A percentile compares a stretch with the other conserved stretches of the same genome.
Evolutionary conservation across 2,329 filamentous ascomycete genomes (phyloP).

Genomic region (Coniochaeta prunicola): DNA sequence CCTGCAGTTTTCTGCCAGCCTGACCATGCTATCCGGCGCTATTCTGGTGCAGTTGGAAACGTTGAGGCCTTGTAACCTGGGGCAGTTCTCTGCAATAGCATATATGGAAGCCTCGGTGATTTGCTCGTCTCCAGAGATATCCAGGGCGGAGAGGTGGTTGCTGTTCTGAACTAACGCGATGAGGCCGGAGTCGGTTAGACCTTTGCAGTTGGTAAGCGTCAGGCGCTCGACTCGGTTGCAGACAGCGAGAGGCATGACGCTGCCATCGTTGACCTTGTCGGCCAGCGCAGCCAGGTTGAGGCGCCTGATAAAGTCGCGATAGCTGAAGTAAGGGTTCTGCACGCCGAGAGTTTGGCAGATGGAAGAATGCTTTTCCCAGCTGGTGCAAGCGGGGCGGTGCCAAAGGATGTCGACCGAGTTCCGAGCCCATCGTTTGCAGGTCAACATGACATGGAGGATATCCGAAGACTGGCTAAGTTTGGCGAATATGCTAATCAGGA

Average conservation of each 20-base stretch:
- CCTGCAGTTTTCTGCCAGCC: conserved; percentile 72
- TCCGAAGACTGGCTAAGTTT: conserved; percentile 72
- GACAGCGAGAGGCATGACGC: conserved; percentile 68
- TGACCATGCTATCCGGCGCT: conserved; percentile 77
- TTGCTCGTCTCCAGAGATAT: conserved; percentile 78
- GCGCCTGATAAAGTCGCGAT: conserved; percentile 83
- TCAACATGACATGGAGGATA: conserved; percentile 81
- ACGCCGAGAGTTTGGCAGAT: conserved; percentile 74
- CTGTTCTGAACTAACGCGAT: conserved; percentile 74
- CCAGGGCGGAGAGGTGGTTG: conserved; percentile 74
- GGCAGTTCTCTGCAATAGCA: conserved; percentile 73
- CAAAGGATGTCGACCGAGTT: conserved; percentile 91
- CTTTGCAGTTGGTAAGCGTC: conserved; percentile 83
- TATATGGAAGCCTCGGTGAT: conserved; percentile 77
- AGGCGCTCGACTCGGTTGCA: conserved; percentile 91
- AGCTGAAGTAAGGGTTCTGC: conserved; percentile 74
- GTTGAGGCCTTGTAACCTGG: conserved; percentile 83
- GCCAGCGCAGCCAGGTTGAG: conserved; percentile 81
- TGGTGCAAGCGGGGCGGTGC: conserved; percentile 88
- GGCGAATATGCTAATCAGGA: conserved; percentile 86
- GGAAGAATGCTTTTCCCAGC: conserved; percentile 70
- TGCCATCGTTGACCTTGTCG: conserved; percentile 76
- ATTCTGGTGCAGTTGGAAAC: conserved; percentile 80
- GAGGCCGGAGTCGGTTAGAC: conserved; percentile 77
- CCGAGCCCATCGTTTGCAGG: conserved; percentile 88